Percentiles rank a stretch among this genome's conserved stretches.
Evolutionary conservation across 352 stramenopile species (phyloP).

Genomic region (Pythium vanterpoolii): DNA sequence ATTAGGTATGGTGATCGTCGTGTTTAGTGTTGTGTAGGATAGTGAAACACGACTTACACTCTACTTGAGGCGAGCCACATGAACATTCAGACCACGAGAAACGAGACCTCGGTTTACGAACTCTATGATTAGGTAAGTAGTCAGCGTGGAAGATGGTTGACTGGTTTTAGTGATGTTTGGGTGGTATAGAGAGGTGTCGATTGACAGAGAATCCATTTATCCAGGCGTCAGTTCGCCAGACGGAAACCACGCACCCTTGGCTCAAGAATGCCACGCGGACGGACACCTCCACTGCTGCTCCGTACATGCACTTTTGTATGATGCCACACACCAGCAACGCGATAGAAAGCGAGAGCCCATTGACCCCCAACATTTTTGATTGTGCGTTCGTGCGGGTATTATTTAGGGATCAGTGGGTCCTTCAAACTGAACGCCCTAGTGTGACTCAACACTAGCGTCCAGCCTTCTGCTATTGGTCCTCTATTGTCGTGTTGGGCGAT

Average conservation of each 20-base stretch:
- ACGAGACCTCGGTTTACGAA: constrained; percentile 9
- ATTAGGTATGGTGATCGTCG: too few relatives aligned
- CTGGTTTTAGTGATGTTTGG: not conserved
- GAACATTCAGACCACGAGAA: not conserved
- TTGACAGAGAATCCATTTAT: not conserved
- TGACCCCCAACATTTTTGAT: too few relatives aligned
- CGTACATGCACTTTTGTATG: too few relatives aligned
- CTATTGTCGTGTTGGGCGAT: too few relatives aligned
- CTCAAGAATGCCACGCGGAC: not conserved
- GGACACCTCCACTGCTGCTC: not conserved
- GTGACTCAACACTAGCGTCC: too few relatives aligned
- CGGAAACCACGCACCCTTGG: not conserved
- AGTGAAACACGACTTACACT: constrained; percentile 23
- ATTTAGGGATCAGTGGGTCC: too few relatives aligned
- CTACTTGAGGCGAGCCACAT: not conserved
- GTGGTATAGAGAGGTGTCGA: constrained; percentile 4
- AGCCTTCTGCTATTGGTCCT: too few relatives aligned
- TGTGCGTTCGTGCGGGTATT: too few relatives aligned
- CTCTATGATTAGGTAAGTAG: not conserved
- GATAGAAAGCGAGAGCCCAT: too few relatives aligned
- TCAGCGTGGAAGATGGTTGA: not conserved
- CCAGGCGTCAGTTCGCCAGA: not conserved
- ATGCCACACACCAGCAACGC: too few relatives aligned
- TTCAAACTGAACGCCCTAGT: too few relatives aligned
- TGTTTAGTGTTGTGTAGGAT: too few relatives aligned